Percentiles rank a stretch among this genome's conserved stretches.
These are phyloP conservation scores for Mallotus nudiflorus DNA, from an alignment of 345 rosid genomes.

Conservation along the genomic window DNA sequence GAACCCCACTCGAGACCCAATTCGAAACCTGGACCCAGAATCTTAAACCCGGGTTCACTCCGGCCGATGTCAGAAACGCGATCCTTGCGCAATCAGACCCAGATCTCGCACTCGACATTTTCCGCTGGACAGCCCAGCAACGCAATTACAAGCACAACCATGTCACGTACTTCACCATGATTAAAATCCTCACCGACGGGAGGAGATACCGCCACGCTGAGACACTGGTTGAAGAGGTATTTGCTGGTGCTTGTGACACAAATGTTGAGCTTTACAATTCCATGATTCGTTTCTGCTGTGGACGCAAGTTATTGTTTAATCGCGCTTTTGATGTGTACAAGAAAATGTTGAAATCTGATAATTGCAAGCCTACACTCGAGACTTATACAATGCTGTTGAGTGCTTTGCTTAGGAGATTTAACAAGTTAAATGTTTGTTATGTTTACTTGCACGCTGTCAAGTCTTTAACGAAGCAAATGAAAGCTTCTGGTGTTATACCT, in stretches of 20 bases:
- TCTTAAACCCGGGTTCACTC: slow-evolving; percentile 80
- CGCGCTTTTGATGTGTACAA: slow-evolving; percentile 82
- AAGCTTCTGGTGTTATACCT: slow-evolving; percentile 71
- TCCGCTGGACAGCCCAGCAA: slow-evolving; percentile 87
- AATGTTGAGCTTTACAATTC: slow-evolving; percentile 69
- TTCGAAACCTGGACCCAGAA: slow-evolving; percentile 81
- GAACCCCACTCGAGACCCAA: slow-evolving; percentile 72
- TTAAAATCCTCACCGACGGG: slow-evolving; percentile 59
- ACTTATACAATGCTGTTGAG: slow-evolving; percentile 60
- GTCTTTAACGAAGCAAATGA: slow-evolving; percentile 86
- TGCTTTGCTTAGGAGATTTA: slow-evolving; percentile 71
- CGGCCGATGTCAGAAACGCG: slow-evolving; percentile 63
- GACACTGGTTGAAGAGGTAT: slow-evolving; percentile 71
- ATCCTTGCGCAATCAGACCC: slow-evolving; percentile 77
- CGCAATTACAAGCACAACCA: slow-evolving; percentile 71
- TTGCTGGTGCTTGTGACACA: slow-evolving; percentile 80
- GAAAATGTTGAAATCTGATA: slow-evolving; percentile 64
- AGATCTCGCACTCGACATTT: slow-evolving; percentile 82
- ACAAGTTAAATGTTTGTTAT: slow-evolving; percentile 65
- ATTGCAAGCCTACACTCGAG: slow-evolving; percentile 75
- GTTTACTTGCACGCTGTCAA: slow-evolving; percentile 77
- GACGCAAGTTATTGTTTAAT: slow-evolving; percentile 69
- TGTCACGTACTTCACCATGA: slow-evolving; percentile 59
- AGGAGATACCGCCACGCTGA: slow-evolving; percentile 69
- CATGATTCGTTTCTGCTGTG: slow-evolving; percentile 71